These are phyloP conservation scores for thale cress (Arabidopsis thaliana) DNA, from an alignment of 345 rosid genomes.

Conservation along the genomic window DNA sequence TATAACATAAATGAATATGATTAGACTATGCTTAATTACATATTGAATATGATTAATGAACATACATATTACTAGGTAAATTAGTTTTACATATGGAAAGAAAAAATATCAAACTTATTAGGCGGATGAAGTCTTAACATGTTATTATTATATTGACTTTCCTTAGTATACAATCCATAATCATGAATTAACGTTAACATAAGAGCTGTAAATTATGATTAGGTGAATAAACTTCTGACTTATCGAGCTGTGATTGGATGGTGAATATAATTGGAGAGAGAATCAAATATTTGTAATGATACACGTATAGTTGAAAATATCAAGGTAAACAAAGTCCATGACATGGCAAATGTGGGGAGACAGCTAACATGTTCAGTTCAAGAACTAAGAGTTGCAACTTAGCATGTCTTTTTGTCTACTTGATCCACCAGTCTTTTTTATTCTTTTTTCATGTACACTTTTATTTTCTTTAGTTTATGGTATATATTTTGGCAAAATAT, in stretches of 20 bases:
- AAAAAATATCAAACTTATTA: background rate
- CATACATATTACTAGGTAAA: background rate
- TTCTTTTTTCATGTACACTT: background rate
- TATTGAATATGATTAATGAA: constrained; percentile 9
- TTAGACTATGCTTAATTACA: background rate
- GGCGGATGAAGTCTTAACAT: constrained; percentile 21
- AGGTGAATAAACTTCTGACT: constrained; percentile 10
- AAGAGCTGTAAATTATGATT: constrained; percentile 22
- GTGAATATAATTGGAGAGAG: constrained; percentile 40
- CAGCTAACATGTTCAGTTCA: constrained; percentile 42
- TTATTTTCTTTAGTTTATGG: background rate
- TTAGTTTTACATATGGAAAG: background rate
- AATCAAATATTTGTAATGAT: constrained; percentile 18
- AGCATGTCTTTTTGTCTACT: constrained; percentile 46
- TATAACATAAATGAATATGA: background rate
- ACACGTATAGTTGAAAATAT: background rate
- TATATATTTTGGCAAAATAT: background rate
- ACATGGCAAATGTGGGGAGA: constrained; percentile 31
- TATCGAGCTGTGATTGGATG: constrained; percentile 32
- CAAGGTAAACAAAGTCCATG: constrained; percentile 22
- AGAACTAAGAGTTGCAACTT: constrained; percentile 37
- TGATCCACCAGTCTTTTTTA: constrained; percentile 22
- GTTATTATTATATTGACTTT: constrained; percentile 1
- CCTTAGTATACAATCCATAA: constrained; percentile 15
- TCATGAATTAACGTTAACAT: background rate